Evolutionary conservation across 176 grass and related monocot genomes (phyloP).

Genomic region (Bolboschoenus planiculmis): DNA sequence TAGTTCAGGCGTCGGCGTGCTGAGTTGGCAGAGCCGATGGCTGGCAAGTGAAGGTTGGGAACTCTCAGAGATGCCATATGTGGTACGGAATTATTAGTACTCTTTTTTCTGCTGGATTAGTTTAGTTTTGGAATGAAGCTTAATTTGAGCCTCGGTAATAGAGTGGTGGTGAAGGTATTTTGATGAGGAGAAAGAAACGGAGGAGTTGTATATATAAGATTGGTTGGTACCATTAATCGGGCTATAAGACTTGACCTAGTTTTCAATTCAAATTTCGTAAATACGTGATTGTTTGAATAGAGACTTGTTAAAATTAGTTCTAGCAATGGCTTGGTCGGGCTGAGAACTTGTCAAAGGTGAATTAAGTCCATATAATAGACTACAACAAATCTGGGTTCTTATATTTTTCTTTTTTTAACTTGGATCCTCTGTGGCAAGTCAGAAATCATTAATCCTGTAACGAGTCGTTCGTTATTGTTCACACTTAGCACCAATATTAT

Average conservation of each 20-base stretch:
- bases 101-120: neutral
- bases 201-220: neutral
- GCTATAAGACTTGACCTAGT: neutral
- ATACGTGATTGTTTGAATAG: neutral
- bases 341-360: neutral
- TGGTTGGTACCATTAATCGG: neutral
- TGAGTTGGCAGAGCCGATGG: neutral
- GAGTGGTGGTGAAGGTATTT: neutral
- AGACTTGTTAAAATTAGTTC: neutral
- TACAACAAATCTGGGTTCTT: neutral
- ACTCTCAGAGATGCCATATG: constrained; percentile 6
- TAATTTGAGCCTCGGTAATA: neutral
- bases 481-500: no score
- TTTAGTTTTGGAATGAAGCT: neutral
- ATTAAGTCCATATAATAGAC: neutral
- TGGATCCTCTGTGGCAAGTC: neutral
- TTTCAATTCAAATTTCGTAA: neutral
- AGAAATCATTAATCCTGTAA: neutral
- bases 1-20: neutral
- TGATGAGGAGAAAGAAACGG: neutral
- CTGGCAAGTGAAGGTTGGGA: no score
- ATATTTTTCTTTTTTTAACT: neutral
- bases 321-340: neutral
- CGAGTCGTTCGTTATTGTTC: neutral
- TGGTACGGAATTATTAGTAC: neutral